Evolutionary conservation across 257 asterid genomes (phyloP), one percentile per base, ranked within the genome.

Genomic region (Perilla frutescens): DNA sequence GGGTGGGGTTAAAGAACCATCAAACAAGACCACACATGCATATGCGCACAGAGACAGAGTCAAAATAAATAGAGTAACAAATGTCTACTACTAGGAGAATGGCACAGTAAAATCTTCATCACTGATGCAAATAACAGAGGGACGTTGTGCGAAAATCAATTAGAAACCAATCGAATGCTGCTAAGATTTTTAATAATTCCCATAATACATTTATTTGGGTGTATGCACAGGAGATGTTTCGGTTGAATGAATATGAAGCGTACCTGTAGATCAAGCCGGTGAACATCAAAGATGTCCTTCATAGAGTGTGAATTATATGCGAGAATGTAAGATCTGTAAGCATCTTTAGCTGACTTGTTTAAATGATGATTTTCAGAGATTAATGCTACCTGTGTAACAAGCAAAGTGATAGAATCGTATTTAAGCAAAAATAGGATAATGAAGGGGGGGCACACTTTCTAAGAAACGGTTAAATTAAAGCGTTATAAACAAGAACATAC

Each of bases 281-380:
- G 97, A 44, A 91, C 92, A 74, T 91, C 88, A 72, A 94, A 94
- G 54, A 91, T 91, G 54, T 94, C 97, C 84, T 94, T 94, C 99
- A 87, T 84, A 39, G 97, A 88, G 80, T 91, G 99, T 2, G 97
- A 91, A 76, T 91, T 90, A 78, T 94, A 94, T 0, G 99, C 91
- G 54, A 87, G 85, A 63, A 94, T 83, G 76, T 91, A 94, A 69
- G 97, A 74, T 80, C 93, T 85, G 83, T 94, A 94, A 4, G 97
- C 99, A 53, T 90, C 99, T 86, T 90, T 94, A 56, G 99, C 99
- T 0, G 97, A 90, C 86, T 91, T 88, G 68, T 88, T 88, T 80
- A 94, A 62, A 67, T 90, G 80, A 81, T 84, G 89, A 79, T 94
- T 94, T 68, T 82, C 83, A 15, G 90, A 73, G 15, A 94, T 88